Percentiles rank a stretch among this genome's conserved stretches.
Conservation (phyloP, 2,329 filamentous ascomycete species). For the Myotisia sp. region DNA sequence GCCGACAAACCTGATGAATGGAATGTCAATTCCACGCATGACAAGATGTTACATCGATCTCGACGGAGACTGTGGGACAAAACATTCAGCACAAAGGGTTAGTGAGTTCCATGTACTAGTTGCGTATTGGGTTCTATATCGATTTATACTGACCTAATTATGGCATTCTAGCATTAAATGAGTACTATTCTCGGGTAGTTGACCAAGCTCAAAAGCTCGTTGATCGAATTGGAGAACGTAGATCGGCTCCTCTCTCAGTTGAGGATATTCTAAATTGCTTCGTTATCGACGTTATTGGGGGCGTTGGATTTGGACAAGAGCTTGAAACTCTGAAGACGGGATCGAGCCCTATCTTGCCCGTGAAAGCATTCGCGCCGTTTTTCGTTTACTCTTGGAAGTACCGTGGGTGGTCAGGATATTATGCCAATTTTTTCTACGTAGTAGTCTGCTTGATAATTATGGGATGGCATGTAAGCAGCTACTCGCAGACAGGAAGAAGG, state of each 20-base stretch:
- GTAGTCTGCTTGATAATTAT: neutral
- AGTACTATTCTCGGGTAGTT: neutral
- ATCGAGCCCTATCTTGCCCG: too few relatives aligned
- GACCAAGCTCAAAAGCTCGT: neutral
- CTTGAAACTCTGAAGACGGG: neutral
- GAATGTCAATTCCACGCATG: neutral
- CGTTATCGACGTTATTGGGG: neutral
- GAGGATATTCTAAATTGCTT: neutral
- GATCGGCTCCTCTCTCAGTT: neutral
- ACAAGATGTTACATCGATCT: neutral
- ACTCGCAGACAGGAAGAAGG: neutral
- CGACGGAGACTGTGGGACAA: neutral
- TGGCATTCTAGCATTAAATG: neutral
- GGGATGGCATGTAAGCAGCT: neutral
- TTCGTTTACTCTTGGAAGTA: neutral
- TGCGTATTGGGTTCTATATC: neutral
- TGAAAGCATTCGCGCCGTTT: too few relatives aligned
- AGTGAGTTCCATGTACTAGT: neutral
- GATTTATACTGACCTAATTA: neutral
- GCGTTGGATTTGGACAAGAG: neutral
- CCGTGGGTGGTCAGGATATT: slow-evolving; percentile 2
- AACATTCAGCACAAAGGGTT: neutral
- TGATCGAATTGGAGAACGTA: neutral
- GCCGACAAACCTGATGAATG: neutral
- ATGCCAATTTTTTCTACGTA: neutral